Evolutionary conservation across 352 stramenopile species (phyloP).

Genomic region (Phytophthora hybrid): DNA sequence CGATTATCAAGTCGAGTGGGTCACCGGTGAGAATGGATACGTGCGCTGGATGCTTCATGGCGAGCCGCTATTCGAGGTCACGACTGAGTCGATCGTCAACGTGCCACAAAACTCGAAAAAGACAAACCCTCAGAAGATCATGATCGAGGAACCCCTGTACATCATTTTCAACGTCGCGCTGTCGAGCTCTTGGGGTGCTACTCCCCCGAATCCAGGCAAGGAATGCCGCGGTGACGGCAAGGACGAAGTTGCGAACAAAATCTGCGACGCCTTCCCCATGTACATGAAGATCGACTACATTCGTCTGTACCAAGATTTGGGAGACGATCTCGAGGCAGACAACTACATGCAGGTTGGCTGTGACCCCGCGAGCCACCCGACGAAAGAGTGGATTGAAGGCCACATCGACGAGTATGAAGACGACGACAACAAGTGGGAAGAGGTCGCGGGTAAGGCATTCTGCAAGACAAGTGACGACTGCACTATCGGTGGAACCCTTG

Average conservation of each 20-base stretch:
- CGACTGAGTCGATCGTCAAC: slow-evolving; percentile 49
- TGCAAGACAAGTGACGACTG: slow-evolving; percentile 58
- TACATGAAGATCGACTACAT: slow-evolving; percentile 86
- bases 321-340: slow-evolving; percentile 23
- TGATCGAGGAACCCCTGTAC: slow-evolving; percentile 92
- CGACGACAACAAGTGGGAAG: slow-evolving; percentile 41
- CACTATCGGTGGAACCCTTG: slow-evolving; percentile 34
- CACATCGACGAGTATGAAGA: slow-evolving; percentile 51
- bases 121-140: slow-evolving; percentile 78
- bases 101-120: slow-evolving; percentile 51
- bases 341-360: slow-evolving; percentile 44
- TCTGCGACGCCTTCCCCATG: slow-evolving; percentile 55
- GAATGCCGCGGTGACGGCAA: slow-evolving; percentile 38
- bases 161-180: slow-evolving; percentile 94
- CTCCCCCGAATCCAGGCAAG: slow-evolving; percentile 28
- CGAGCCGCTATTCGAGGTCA: slow-evolving; percentile 61
- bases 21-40: slow-evolving; percentile 63
- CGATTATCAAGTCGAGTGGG: slow-evolving; percentile 73
- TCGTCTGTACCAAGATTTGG: slow-evolving; percentile 81
- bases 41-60: slow-evolving; percentile 67
- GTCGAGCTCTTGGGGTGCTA: slow-evolving; percentile 66
- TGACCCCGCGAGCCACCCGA: slow-evolving; percentile 45
- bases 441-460: slow-evolving; percentile 50
- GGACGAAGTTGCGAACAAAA: slow-evolving; percentile 47
- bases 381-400: slow-evolving; percentile 44